Evolutionary conservation across 2,329 filamentous ascomycete species (phyloP).

Genomic region (Ascochyta pisi): DNA sequence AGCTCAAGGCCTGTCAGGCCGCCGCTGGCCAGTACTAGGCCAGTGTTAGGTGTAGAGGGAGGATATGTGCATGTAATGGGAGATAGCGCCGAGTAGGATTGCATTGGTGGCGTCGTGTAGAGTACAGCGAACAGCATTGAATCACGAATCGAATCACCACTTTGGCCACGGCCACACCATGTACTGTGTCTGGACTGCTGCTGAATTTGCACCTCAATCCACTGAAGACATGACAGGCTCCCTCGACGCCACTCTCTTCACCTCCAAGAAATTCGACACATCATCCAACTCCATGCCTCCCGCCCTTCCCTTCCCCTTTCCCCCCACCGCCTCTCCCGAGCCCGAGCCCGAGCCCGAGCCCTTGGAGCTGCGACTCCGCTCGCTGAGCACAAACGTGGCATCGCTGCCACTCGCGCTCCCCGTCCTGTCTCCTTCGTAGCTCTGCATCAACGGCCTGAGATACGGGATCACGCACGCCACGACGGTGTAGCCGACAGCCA

Average conservation of each 20-base stretch:
- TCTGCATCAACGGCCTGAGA: slow-evolving; percentile 19
- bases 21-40: slow-evolving; percentile 57
- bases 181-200: no score
- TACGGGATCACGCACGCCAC: slow-evolving; percentile 20
- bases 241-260: not conserved
- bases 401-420: not conserved
- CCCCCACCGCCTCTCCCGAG: not conserved
- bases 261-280: not conserved
- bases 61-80: slow-evolving; percentile 4
- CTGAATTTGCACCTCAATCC: no score
- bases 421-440: slow-evolving; percentile 10
- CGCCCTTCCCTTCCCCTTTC: not conserved
- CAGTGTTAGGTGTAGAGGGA: not conserved
- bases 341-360: not conserved
- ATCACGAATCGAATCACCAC: no score
- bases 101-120: not conserved
- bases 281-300: not conserved
- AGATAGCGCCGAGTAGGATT: no score
- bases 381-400: not conserved
- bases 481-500: slow-evolving; percentile 17
- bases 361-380: not conserved
- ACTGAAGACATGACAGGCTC: no score
- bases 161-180: not conserved
- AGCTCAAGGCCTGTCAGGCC: slow-evolving; percentile 69
- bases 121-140: not conserved